Conservation (phyloP, 1,284 basidiomycete genomes). For the Quambalaria eucalypti region DNA sequence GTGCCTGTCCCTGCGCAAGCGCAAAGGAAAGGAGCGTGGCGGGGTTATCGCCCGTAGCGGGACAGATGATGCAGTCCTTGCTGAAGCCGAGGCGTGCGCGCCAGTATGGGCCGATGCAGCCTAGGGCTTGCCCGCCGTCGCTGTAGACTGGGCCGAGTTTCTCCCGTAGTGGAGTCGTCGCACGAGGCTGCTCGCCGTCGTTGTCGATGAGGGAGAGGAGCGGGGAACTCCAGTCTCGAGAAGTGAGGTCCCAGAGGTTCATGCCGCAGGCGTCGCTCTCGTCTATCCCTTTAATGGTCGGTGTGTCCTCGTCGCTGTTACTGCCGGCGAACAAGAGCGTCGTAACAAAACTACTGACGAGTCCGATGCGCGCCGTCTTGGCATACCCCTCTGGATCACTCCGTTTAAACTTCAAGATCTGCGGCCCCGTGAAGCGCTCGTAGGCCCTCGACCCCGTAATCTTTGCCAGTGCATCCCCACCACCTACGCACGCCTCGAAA, state of each 20-base stretch:
- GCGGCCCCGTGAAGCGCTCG: conserved; percentile 76
- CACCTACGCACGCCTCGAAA: conserved; percentile 54
- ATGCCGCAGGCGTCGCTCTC: conserved; percentile 76
- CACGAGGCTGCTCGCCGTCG: background rate
- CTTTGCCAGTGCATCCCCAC: conserved; percentile 62
- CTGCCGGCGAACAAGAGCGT: conserved; percentile 60
- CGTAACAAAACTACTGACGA: conserved; percentile 74
- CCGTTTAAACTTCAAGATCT: conserved; percentile 63
- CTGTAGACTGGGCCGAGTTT: conserved; percentile 70
- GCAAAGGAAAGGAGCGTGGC: conserved; percentile 69
- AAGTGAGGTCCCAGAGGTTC: conserved; percentile 57
- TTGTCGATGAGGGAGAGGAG: conserved; percentile 45
- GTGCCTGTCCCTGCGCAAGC: conserved; percentile 65
- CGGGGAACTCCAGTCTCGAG: conserved; percentile 25
- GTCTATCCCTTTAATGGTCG: conserved; percentile 56
- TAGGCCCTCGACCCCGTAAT: conserved; percentile 75
- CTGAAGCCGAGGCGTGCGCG: conserved; percentile 66
- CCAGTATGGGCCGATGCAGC: conserved; percentile 64
- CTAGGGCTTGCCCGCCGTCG: conserved; percentile 61
- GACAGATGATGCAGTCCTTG: conserved; percentile 68
- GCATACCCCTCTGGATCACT: conserved; percentile 58
- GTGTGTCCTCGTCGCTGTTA: conserved; percentile 35
- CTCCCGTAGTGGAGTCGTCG: conserved; percentile 6
- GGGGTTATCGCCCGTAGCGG: conserved; percentile 85
- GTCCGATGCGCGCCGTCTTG: conserved; percentile 62